Percentiles rank a stretch among this genome's conserved stretches.
phyloP scores from a whole-genome alignment of 352 stramenopile species.

The Blastocystis sp. region DNA sequence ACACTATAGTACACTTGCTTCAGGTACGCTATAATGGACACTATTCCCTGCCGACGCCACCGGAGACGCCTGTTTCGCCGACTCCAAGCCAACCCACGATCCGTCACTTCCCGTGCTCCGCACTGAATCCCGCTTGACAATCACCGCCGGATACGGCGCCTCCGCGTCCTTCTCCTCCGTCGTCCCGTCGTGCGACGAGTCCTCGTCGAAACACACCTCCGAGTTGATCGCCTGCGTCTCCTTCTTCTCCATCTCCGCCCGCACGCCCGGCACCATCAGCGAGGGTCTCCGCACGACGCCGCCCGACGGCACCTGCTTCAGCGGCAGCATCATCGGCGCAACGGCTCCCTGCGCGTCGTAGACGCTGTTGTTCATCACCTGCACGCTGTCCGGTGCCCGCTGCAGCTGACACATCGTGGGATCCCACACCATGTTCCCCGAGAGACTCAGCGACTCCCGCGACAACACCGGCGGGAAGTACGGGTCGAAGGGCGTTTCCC shows the following conservation, averaged over 20 bases:
- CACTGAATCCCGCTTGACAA: not conserved
- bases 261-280: not conserved
- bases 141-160: not conserved
- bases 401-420: slow-evolving; percentile 16
- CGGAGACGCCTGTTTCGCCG: not conserved
- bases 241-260: not conserved
- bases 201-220: slow-evolving; percentile 17
- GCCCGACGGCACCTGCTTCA: not conserved
- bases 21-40: not conserved
- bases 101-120: not conserved
- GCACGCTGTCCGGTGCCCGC: not conserved
- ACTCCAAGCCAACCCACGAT: not conserved
- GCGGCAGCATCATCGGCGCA: not conserved
- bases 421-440: not conserved
- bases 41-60: not conserved
- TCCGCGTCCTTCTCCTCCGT: not conserved
- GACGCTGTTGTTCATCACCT: not conserved
- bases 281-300: not conserved
- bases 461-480: not conserved
- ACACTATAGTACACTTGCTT: too few species aligned
- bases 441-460: not conserved
- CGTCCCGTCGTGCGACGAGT: not conserved
- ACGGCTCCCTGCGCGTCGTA: not conserved
- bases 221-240: not conserved
- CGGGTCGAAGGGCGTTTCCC: not conserved